A percentile compares a stretch with the other conserved stretches of the same genome.
Evolutionary conservation across 2,329 filamentous ascomycete species (phyloP).

Genomic region (Tolypocladium inflatum): DNA sequence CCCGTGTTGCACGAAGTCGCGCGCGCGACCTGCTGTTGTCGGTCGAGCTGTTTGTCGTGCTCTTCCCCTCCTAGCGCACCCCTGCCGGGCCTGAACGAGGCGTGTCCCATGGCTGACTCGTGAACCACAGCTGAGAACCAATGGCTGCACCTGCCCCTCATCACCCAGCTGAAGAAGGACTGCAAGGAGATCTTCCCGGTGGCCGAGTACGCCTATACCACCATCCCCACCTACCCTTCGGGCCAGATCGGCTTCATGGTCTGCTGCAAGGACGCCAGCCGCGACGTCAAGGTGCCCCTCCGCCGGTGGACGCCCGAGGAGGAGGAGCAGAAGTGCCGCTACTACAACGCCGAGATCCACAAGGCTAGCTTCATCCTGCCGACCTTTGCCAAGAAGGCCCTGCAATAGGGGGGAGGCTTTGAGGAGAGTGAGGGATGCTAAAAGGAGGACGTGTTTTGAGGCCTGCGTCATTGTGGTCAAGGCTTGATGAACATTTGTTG

Average conservation of each 20-base stretch:
- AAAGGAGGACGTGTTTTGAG: not conserved
- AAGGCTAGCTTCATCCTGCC: conserved; percentile 89
- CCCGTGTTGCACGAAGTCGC: conserved; percentile 15
- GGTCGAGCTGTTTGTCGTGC: conserved; percentile 8
- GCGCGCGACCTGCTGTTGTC: not conserved
- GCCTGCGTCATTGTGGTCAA: not conserved
- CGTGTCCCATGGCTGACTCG: not conserved
- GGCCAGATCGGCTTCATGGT: conserved; percentile 99
- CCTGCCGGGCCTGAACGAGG: not conserved
- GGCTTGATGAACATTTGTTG: not conserved
- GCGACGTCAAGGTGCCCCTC: conserved; percentile 77
- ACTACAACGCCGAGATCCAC: conserved; percentile 98
- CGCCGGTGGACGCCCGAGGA: conserved; percentile 76
- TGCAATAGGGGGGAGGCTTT: conserved; percentile 33
- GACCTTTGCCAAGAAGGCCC: conserved; percentile 78
- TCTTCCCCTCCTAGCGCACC: not conserved
- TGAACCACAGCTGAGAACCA: conserved; percentile 78
- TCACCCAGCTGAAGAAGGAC: conserved; percentile 90
- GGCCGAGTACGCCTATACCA: conserved; percentile 98
- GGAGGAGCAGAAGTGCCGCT: conserved; percentile 86
- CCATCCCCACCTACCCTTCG: conserved; percentile 96
- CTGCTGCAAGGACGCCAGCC: conserved; percentile 85
- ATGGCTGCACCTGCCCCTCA: conserved; percentile 94
- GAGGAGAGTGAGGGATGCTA: not conserved
- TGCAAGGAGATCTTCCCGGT: conserved; percentile 96